A percentile compares a stretch with the other conserved stretches of the same genome.
phyloP scores from a whole-genome alignment of 2,329 filamentous ascomycete species.

The Trichoderma oligosporum region DNA sequence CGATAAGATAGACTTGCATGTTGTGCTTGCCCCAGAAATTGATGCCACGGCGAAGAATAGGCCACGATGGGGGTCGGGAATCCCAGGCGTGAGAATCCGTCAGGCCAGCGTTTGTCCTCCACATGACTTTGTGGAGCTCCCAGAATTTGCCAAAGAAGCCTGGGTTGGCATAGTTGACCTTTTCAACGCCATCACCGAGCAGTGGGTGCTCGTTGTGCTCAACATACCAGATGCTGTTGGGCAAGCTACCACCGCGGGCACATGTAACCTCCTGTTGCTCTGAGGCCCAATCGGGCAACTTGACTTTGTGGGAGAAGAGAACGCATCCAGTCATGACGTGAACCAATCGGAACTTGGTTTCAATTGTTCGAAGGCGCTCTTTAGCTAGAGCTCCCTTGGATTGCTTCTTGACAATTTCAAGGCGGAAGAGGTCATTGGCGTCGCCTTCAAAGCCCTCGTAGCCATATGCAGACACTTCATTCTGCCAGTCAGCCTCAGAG shows the following conservation, averaged over 20 bases:
- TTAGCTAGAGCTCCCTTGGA: slow-evolving; percentile 77
- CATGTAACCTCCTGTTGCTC: slow-evolving; percentile 99
- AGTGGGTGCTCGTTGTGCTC: slow-evolving; percentile 84
- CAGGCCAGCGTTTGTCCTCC: slow-evolving; percentile 94
- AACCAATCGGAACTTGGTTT: slow-evolving; percentile 92
- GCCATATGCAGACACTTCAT: slow-evolving; percentile 93
- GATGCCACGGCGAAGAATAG: slow-evolving; percentile 85
- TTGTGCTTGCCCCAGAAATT: slow-evolving; percentile 98
- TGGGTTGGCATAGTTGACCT: slow-evolving; percentile 91
- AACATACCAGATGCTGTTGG: slow-evolving; percentile 96
- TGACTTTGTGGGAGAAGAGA: slow-evolving; percentile 98
- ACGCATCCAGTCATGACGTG: slow-evolving; percentile 96
- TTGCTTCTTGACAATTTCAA: slow-evolving; percentile 90
- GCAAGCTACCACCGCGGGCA: slow-evolving; percentile 81
- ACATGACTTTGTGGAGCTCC: slow-evolving; percentile 98
- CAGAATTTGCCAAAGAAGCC: slow-evolving; percentile 98
- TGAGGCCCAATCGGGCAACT: slow-evolving; percentile 95
- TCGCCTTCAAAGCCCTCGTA: slow-evolving; percentile 96
- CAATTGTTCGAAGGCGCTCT: slow-evolving; percentile 82
- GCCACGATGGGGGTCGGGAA: slow-evolving; percentile 90
- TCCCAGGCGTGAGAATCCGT: slow-evolving; percentile 98
- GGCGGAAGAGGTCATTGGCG: slow-evolving; percentile 90
- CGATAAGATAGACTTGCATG: slow-evolving; percentile 93
- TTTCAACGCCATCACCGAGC: slow-evolving; percentile 72
- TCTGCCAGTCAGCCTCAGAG: slow-evolving; percentile 88